These are phyloP conservation scores for Lolium perenne DNA, from an alignment of 176 grass and related monocot genomes.

Conservation along the genomic window DNA sequence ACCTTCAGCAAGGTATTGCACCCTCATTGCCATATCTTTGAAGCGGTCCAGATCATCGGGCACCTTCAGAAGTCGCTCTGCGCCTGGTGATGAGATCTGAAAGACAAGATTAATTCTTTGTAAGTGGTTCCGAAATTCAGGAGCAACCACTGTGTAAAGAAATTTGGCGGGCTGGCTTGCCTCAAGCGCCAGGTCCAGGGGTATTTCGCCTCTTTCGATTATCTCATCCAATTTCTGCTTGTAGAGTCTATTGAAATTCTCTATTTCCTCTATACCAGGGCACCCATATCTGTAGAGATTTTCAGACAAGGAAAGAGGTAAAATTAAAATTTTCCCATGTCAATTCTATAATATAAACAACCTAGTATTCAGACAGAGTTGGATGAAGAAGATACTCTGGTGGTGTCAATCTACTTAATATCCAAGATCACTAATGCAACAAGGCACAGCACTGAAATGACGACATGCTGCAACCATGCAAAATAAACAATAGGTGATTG, in stretches of 20 bases:
- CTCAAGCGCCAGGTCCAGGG: constrained; percentile 83
- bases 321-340: not conserved
- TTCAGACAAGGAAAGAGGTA: not conserved
- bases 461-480: constrained; percentile 1
- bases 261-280: constrained; percentile 78
- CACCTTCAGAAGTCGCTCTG: constrained; percentile 81
- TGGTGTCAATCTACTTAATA: not conserved
- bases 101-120: constrained; percentile 9
- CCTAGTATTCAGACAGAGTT: not conserved
- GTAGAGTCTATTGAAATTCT: constrained; percentile 80
- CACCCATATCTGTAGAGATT: constrained; percentile 71
- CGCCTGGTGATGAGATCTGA: constrained; percentile 94
- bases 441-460: constrained; percentile 4
- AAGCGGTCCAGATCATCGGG: constrained; percentile 82
- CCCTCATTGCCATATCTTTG: constrained; percentile 84
- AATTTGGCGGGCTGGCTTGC: constrained; percentile 32
- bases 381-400: not conserved
- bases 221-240: constrained; percentile 79
- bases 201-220: constrained; percentile 73
- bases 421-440: constrained; percentile 4
- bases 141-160: not conserved
- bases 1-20: constrained; percentile 63
- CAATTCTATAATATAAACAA: not conserved
- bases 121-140: not conserved
- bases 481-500: not conserved